Evolutionary conservation across 768 basidiomycete species (phyloP), one percentile per base, ranked within the genome.

Genomic region (Fistulinella prunicolor): DNA sequence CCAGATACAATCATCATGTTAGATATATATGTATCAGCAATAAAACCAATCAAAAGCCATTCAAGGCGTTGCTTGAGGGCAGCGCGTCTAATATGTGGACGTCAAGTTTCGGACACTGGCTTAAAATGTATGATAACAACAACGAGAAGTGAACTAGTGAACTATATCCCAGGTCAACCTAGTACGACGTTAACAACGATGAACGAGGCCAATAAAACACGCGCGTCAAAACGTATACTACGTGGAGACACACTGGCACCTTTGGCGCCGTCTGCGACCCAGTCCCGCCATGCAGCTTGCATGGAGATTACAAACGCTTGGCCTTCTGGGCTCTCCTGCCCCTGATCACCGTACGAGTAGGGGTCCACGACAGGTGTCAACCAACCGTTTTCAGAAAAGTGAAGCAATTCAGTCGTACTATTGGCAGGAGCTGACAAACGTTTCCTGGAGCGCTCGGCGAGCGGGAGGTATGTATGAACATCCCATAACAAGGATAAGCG

Each of bases 251-350:
- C 65, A 57, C 76, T 82, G n/a, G 64, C 69, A 7, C 83, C 83
- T 22, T 71, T 67, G 4, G 76, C 67, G 0, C 86, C 85, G 23
- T 62, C 74, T 1, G 67, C 70, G 1, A 77, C 73, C 88, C 89
- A 92, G 54, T 91, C 90, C 37, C 75, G 70, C 74, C 82, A 88
- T 4, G 86, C 86, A 1, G 87, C 78, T 49, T 90, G 74, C 67
- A 93, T 73, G 59, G 83, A 74, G 6, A 94, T 63, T 10, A 87
- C 79, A 64, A 94, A 94, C 7, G 86, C 87, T 68, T 94, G 76
- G 0, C 75, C 83, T 64, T 94, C 92, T 2, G 91, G 79, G 50
- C 85, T 87, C 17, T 79, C 19, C 0, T 65, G 49, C 0, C 86
- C 84, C 50, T 77, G 48, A 2, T 52, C 10, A 0, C 71, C 69